Evolutionary conservation across 2,329 filamentous ascomycete genomes (phyloP), one percentile per base, ranked within the genome.

Genomic region (Pyrenochaeta sp.): DNA sequence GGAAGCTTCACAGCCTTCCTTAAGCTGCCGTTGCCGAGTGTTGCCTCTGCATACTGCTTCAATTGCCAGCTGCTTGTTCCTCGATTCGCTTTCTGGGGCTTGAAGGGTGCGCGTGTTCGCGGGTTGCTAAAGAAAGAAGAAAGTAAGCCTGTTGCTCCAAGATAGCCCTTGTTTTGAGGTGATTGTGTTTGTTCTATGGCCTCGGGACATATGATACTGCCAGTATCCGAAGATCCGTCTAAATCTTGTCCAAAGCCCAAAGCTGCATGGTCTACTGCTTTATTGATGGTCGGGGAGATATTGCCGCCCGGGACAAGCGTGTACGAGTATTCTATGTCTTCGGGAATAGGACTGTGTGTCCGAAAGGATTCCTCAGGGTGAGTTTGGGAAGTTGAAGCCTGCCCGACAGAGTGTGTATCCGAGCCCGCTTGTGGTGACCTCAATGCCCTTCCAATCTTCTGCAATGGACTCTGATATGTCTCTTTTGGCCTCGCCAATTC

Each of bases 31-130:
- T 90, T 95, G 23, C 94, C 94, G 24, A 99, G 81, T 8, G 94
- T 99, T 31, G 95, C 94, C 73, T 99, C 95, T 38, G 94, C 94
- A 80, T 97, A 99, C 73, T 99, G 94, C 73, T 94, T 88, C 60
- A 99, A 80, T 75, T 97, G 94, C 78, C 96, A 96, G 72, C 82
- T 95, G 61, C 85, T 89, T 40, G 90, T 95, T 44, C 92, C 91
- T 72, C 94, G 95, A 66, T 87, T 88, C 29, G 86, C 78, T 51
- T 87, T 87, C 65, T 92, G 89, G 24, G 93, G 90, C 68, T 92
- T 90, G 79, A 97, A 97, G 59, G 94, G 89, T 65, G 89, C 91
- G 73, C 89, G 86, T 59, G 89, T 90, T 66, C 91, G 88, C 72
- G 91, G 87, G 77, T 94, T 94, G 60, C 90, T 94, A 62, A 43